Conservation (phyloP, 148 eudicot genomes). For the Rhododendron griersonianum region DNA sequence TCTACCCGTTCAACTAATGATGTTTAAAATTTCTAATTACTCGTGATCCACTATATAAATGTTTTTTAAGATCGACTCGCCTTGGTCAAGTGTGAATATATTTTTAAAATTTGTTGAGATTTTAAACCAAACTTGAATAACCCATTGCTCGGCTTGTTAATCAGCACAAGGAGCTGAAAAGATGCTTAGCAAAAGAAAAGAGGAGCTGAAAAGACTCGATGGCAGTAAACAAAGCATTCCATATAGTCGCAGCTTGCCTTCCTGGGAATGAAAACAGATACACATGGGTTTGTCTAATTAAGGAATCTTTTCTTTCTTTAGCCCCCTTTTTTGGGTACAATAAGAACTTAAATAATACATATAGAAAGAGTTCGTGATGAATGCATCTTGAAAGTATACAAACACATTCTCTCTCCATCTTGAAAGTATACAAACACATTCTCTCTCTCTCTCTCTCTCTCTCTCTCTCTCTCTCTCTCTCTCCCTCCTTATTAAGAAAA, state of each 20-base stretch:
- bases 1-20: not conserved
- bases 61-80: not conserved
- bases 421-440: not conserved
- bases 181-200: too few relatives aligned
- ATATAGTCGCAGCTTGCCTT: not conserved
- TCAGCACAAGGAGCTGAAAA: not conserved
- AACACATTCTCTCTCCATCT: not conserved
- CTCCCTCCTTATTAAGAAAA: not conserved
- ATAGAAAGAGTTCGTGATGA: not conserved
- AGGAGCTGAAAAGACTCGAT: not conserved
- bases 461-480: not conserved
- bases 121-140: not conserved
- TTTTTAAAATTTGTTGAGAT: not conserved
- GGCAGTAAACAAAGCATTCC: not conserved
- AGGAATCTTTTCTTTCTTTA: not conserved
- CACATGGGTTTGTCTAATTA: not conserved
- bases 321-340: not conserved
- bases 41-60: too few relatives aligned
- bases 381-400: not conserved
- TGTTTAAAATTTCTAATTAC: not conserved
- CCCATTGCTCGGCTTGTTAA: not conserved
- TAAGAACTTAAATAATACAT: not conserved
- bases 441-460: not conserved
- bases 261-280: not conserved
- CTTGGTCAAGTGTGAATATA: not conserved